Evolutionary conservation across 306 rosid genomes (phyloP).

Genomic region (Rosa rugosa): DNA sequence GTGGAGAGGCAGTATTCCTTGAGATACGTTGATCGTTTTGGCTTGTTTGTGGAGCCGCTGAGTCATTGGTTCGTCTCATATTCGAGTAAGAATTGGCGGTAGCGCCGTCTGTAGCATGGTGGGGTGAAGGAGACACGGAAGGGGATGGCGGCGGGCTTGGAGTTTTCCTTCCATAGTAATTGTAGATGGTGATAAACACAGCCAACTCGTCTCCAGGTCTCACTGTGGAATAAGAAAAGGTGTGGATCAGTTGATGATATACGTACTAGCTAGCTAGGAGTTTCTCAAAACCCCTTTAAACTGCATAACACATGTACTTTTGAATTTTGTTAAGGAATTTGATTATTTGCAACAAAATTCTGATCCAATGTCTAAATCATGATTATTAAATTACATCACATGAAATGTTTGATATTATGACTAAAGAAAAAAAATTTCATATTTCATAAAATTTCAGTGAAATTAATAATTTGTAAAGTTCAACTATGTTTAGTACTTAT

Average conservation of each 20-base stretch:
- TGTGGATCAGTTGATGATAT: not conserved
- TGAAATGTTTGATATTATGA: too few relatives aligned
- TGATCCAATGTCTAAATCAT: too few relatives aligned
- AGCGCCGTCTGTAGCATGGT: not conserved
- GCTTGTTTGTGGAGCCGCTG: not conserved
- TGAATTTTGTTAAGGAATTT: too few relatives aligned
- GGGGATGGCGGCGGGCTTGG: constrained; percentile 23
- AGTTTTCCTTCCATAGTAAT: not conserved
- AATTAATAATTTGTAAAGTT: too few relatives aligned
- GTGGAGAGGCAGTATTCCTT: not conserved
- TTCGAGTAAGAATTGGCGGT: not conserved
- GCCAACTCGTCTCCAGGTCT: not conserved
- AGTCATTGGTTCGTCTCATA: not conserved
- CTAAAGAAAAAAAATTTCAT: too few relatives aligned
- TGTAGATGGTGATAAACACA: not conserved
- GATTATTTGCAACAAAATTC: too few relatives aligned
- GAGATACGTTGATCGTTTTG: not conserved
- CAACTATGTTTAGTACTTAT: too few relatives aligned
- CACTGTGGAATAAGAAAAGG: not conserved
- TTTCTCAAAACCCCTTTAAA: not conserved
- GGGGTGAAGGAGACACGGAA: not conserved
- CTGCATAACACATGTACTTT: not conserved
- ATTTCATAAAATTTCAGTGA: not conserved
- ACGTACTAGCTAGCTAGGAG: not conserved
- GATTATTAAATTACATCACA: too few relatives aligned